Conservation (phyloP, 2,329 filamentous ascomycete species). For the Samsoniella hepiali region DNA sequence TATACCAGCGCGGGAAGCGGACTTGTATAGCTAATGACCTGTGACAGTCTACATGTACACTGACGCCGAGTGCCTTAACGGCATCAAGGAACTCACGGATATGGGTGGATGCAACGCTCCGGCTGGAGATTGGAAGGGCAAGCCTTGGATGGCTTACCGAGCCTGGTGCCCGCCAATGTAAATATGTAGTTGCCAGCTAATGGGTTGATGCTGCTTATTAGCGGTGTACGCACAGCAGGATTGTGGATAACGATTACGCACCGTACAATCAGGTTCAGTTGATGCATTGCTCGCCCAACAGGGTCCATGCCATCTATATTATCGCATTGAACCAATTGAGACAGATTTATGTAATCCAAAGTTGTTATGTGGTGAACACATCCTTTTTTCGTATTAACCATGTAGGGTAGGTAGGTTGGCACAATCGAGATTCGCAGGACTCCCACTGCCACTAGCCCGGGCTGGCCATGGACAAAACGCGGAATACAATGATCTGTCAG, state of each 20-base stretch:
- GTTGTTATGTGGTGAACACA: background rate
- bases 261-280: background rate
- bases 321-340: background rate
- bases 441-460: background rate
- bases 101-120: slow-evolving; percentile 7
- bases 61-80: background rate
- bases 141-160: slow-evolving; percentile 12
- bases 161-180: slow-evolving; percentile 13
- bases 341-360: background rate
- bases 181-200: background rate
- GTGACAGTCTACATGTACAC: slow-evolving; percentile 11
- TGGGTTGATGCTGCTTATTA: background rate
- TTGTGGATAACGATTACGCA: background rate
- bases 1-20: background rate
- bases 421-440: background rate
- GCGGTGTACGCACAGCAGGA: background rate
- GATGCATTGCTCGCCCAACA: background rate
- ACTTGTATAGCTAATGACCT: background rate
- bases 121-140: background rate
- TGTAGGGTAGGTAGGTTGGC: background rate
- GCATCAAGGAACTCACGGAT: slow-evolving; percentile 6
- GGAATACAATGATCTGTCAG: too few relatives aligned
- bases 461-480: background rate
- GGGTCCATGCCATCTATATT: too few relatives aligned
- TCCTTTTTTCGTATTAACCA: background rate